Conservation (phyloP, 2,329 filamentous ascomycete species). For the Colletotrichum sp. region DNA sequence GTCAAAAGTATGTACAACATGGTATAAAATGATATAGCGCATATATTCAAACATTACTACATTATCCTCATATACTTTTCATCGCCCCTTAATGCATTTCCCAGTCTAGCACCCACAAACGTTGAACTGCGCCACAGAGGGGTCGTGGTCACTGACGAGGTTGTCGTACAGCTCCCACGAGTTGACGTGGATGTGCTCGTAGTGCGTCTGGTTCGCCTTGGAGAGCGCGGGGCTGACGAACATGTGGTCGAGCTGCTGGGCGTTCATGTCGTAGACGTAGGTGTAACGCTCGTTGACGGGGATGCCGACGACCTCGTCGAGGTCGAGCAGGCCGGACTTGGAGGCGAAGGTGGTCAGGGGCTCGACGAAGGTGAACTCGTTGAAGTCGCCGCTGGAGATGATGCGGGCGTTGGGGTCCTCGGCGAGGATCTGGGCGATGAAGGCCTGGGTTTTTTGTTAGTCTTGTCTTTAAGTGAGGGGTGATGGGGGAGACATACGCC, state of each 20-base stretch:
- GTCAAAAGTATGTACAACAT: not conserved
- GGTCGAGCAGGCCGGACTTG: slow-evolving; percentile 61
- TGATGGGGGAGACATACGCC: slow-evolving; percentile 44
- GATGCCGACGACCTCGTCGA: slow-evolving; percentile 64
- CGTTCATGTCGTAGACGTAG: slow-evolving; percentile 73
- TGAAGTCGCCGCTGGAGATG: slow-evolving; percentile 72
- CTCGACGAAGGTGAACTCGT: slow-evolving; percentile 70
- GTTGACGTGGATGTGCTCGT: slow-evolving; percentile 75
- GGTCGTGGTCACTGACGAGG: slow-evolving; percentile 72
- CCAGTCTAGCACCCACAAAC: slow-evolving; percentile 50
- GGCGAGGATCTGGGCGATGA: slow-evolving; percentile 62
- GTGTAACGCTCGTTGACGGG: slow-evolving; percentile 67
- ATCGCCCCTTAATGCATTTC: not conserved
- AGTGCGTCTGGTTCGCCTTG: slow-evolving; percentile 40
- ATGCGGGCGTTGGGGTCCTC: slow-evolving; percentile 61
- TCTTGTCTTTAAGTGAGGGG: not conserved
- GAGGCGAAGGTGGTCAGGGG: slow-evolving; percentile 60
- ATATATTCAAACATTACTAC: not conserved
- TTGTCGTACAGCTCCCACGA: slow-evolving; percentile 66
- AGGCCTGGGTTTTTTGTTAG: slow-evolving; percentile 41
- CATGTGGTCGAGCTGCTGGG: slow-evolving; percentile 74
- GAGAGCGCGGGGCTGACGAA: slow-evolving; percentile 63
- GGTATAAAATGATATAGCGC: not conserved
- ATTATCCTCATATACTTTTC: not conserved
- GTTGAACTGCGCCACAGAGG: slow-evolving; percentile 67